phyloP scores from a whole-genome alignment of 352 stramenopile species.

The Blastocystis sp. region DNA sequence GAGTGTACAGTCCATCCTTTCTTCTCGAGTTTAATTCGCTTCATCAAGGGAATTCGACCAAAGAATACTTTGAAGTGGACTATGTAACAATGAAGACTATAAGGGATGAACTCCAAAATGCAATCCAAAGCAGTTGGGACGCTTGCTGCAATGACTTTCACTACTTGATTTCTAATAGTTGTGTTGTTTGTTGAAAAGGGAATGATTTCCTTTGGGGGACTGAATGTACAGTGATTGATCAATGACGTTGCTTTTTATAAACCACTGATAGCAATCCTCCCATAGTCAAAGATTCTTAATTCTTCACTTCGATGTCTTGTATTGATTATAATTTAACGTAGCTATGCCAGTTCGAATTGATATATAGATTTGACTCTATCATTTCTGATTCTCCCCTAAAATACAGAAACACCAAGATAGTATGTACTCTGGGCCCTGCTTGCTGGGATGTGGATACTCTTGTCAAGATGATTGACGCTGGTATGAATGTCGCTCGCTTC shows the following conservation, averaged over 20 bases:
- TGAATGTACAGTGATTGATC: not conserved
- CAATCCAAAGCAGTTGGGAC: constrained; percentile 20
- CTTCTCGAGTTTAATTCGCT: not conserved
- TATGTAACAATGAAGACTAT: not conserved
- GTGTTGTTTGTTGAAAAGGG: not conserved
- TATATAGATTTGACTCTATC: constrained; percentile 40
- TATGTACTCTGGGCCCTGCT: constrained; percentile 93
- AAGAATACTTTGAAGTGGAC: constrained; percentile 33
- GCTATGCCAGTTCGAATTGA: not conserved
- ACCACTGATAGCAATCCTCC: not conserved
- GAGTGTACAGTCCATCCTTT: not conserved
- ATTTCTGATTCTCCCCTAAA: not conserved
- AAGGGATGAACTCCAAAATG: not conserved
- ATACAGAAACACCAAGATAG: constrained; percentile 90
- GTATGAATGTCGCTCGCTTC: constrained; percentile 92
- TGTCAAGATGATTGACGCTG: constrained; percentile 80
- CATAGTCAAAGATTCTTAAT: not conserved
- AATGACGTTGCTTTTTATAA: not conserved
- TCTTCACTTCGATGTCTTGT: constrained; percentile 14
- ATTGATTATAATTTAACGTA: constrained; percentile 57
- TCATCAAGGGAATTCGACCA: not conserved
- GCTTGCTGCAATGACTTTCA: constrained; percentile 17
- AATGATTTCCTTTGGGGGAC: not conserved
- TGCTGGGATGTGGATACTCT: constrained; percentile 89
- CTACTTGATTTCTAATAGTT: not conserved